Base-by-base conservation (phyloP, 768 basidiomycete genomes). In the Trametes punicea region DNA sequence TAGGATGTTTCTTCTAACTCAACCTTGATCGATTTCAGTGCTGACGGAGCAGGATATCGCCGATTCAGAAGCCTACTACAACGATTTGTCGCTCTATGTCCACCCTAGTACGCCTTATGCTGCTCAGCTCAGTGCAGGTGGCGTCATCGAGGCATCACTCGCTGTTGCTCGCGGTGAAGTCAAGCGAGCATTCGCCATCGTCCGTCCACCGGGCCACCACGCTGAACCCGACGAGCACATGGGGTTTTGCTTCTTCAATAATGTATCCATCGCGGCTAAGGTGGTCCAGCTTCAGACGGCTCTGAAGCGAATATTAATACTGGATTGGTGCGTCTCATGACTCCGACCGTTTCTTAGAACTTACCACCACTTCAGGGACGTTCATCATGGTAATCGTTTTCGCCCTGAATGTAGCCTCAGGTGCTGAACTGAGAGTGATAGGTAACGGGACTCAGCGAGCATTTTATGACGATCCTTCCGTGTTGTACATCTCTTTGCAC, bases 181-280 rank as follows among this genome's bases (percentile, higher is more conserved):
- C 34, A 80, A 87, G 65, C 98, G 95, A 70, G 79, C 90, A 0
- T 88, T 99, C 68, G 97, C 97, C 2, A 92, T 98, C 59, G 95
- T 98, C 31, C 83, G 97, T 50, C 97, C 97, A 11, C 97, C 97
- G 0, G 97, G 97, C 0, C 97, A 99, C 69, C 97, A 99, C 66
- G 95, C 97, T 6, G 97, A 99, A 68, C 97, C 97, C 4, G 92
- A 97, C 61, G 89, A 95, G 67, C 90, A 93, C 61, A 98, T 98
- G 95, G 97, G 97, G 1, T 99, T 99, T 70, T 98, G 97, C 72
- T 97, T 99, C 76, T 97, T 94, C 75, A 99, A 99, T 71, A 99
- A 99, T 67, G 94, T 96, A 30, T 88, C 97, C 0, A 90, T 99
- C 15, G 95, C 95, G 1, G 82, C 92, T 18, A 83, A 84, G 65